Evolutionary conservation across 768 basidiomycete genomes (phyloP).

Genomic region (Collybiopsis confluens): DNA sequence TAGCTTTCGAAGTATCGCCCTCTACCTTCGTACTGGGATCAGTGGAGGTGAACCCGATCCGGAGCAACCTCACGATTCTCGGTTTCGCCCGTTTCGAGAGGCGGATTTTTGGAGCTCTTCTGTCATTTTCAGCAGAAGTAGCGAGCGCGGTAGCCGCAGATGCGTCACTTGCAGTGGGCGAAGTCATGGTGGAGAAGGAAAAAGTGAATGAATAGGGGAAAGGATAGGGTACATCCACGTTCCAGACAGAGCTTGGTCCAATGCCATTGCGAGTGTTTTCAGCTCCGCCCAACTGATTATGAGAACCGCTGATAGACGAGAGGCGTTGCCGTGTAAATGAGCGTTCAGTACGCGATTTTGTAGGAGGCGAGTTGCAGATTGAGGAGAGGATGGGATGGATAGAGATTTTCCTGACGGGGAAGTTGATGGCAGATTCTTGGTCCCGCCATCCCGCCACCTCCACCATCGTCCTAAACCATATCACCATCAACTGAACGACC

Average conservation of each 20-base stretch:
- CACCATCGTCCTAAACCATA: not conserved
- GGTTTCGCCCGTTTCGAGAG: slow-evolving; percentile 52
- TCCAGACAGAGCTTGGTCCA: slow-evolving; percentile 71
- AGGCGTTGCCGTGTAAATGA: slow-evolving; percentile 28
- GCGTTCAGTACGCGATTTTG: not conserved
- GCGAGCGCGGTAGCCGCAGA: not conserved
- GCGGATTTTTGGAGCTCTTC: slow-evolving; percentile 33
- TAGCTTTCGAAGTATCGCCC: too few species aligned
- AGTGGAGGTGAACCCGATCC: not conserved
- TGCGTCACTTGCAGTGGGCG: not conserved
- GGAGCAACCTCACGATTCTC: slow-evolving; percentile 44
- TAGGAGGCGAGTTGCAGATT: not conserved
- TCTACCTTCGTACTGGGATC: too few species aligned
- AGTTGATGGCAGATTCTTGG: not conserved
- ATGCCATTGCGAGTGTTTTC: slow-evolving; percentile 42
- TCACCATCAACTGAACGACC: not conserved
- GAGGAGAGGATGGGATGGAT: too few species aligned
- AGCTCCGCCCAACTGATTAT: slow-evolving; percentile 33
- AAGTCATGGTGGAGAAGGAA: not conserved
- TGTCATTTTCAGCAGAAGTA: too few species aligned
- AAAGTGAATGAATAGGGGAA: not conserved
- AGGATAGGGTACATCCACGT: not conserved
- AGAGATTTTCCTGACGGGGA: too few species aligned
- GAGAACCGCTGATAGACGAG: slow-evolving; percentile 47
- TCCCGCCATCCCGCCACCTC: too few species aligned